Evolutionary conservation across 257 asterid species (phyloP), one percentile per base, ranked within the genome.

Genomic region (Verbascum thapsus): DNA sequence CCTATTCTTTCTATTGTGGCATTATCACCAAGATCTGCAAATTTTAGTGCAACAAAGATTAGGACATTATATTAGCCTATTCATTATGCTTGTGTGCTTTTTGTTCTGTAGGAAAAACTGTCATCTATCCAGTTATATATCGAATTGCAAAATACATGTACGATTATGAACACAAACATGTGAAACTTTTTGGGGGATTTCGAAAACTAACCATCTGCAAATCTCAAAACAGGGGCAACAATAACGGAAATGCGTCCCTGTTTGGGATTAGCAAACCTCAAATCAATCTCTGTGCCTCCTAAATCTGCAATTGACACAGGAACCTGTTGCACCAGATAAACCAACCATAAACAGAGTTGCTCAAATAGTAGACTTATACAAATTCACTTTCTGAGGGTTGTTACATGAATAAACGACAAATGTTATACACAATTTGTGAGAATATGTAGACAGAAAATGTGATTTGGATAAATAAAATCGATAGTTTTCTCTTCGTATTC

Each of bases 241-340:
- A 92, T 75, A 53, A 92, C 99, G 54, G 23, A 81, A 11, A 83
- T 39, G 20, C 95, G 88, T 64, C 99, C 99, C 78, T 89, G 79
- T 75, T 85, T 87, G 0, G 96, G 84, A 76, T 69, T 89, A 8
- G 87, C 86, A 13, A 91, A 91, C 70, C 98, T 81, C 88, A 91
- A 72, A 72, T 91, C 98, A 49, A 91, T 91, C 81, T 88, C 98
- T 2, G 98, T 91, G 71, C 98, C 98, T 65, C 98, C 98, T 20
- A 91, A 77, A 68, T 91, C 98, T 41, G 96, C 98, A 70, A 91
- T 91, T 16, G 98, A 91, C 22, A 91, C 98, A n/a, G 98, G 98
- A 65, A 86, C 95, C 98, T 88, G 75, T 73, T 41, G 41, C 39
- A 20, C 22, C 58, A 13, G 43, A 41, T 48, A 59, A 57, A 23